phyloP scores from a whole-genome alignment of 371 early-diverging fungal species.

The Dinochytrium kinnereticum region DNA sequence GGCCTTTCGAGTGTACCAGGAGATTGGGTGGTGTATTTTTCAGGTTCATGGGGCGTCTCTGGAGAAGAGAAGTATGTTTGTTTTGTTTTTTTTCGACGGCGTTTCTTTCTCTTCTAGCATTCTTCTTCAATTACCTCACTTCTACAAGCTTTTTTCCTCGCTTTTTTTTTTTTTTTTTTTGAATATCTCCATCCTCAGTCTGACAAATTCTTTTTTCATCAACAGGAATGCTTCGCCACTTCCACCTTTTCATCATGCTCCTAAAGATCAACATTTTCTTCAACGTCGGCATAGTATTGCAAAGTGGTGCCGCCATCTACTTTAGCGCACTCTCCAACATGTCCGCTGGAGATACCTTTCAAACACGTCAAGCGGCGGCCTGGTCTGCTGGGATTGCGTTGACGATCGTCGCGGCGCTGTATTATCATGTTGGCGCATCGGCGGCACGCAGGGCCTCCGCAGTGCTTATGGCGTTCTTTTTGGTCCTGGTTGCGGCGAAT shows the following conservation, averaged over 20 bases:
- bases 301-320: constrained; percentile 19
- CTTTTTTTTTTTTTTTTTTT: background rate
- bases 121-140: no score
- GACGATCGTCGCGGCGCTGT: background rate
- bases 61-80: constrained; percentile 37
- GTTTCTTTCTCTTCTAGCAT: no score
- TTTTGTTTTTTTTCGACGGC: constrained; percentile 8
- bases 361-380: background rate
- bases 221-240: constrained; percentile 23
- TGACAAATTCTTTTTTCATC: constrained; percentile 3
- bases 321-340: background rate
- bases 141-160: background rate
- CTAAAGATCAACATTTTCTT: constrained; percentile 40
- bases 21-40: constrained; percentile 62
- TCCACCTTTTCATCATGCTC: constrained; percentile 36
- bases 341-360: background rate
- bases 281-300: constrained; percentile 32
- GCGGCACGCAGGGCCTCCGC: background rate
- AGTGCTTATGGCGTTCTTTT: background rate
- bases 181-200: background rate
- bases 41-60: constrained; percentile 58
- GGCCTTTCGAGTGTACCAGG: constrained; percentile 58
- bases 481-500: constrained; percentile 13
- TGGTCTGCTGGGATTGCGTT: background rate
- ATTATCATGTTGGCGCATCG: background rate